Conservation (phyloP, 108 stramenopile genomes). For the Seminavis robusta region DNA sequence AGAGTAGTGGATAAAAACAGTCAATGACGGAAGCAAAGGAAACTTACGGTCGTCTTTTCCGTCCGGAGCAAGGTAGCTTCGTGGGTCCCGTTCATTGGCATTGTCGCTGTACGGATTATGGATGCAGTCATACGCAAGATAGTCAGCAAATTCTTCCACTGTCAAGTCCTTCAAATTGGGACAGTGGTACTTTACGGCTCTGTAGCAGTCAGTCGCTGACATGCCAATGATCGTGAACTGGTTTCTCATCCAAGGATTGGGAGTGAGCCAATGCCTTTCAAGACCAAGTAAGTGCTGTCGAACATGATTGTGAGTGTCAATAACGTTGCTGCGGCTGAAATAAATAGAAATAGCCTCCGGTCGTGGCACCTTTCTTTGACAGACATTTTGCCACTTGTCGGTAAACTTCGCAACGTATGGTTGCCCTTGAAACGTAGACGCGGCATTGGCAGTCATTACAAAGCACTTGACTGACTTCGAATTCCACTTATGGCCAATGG, state of each 20-base stretch:
- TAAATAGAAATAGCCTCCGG: conserved; percentile 2
- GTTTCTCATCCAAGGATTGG: conserved; percentile 14
- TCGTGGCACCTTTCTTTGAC: too few species aligned
- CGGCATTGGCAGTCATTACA: neutral
- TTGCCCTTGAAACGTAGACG: too few species aligned
- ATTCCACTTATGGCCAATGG: too few species aligned
- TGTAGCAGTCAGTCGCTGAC: conserved; percentile 21
- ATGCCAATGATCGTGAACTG: conserved; percentile 22
- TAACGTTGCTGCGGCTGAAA: conserved; percentile 2
- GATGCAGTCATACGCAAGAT: neutral
- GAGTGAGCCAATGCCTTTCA: conserved; percentile 23
- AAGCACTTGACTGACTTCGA: neutral
- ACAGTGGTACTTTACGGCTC: neutral
- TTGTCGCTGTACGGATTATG: neutral
- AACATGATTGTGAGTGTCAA: conserved; percentile 24
- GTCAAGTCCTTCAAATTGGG: too few species aligned
- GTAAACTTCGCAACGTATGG: too few species aligned
- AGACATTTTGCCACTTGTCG: too few species aligned
- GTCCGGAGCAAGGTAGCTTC: too few species aligned
- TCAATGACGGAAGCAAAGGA: too few species aligned
- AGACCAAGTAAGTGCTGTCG: conserved; percentile 15
- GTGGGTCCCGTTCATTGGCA: too few species aligned
- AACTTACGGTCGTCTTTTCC: too few species aligned
- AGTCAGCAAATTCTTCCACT: neutral
- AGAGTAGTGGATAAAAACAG: too few species aligned